Evolutionary conservation across 2,329 filamentous ascomycete species (phyloP).

Genomic region (Alternaria gansuensis): DNA sequence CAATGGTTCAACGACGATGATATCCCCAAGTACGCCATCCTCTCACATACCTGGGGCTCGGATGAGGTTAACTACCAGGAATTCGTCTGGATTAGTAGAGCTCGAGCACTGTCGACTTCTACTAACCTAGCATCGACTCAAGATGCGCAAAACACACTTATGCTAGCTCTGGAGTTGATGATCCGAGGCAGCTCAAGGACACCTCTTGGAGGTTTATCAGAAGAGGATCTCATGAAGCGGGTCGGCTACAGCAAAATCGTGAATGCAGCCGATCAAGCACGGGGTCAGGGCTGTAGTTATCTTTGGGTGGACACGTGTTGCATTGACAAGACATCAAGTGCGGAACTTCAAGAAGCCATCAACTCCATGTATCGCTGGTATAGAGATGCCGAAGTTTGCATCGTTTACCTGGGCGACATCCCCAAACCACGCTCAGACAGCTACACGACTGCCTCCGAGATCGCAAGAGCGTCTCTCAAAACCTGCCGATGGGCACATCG

Average conservation of each 20-base stretch:
- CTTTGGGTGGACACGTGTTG: slow-evolving; percentile 42
- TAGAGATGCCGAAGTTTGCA: slow-evolving; percentile 30
- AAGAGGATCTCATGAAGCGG: slow-evolving; percentile 29
- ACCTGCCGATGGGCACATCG: slow-evolving; percentile 37
- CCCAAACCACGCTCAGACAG: slow-evolving; percentile 10
- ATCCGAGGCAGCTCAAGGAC: slow-evolving; percentile 23
- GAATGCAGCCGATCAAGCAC: slow-evolving; percentile 26
- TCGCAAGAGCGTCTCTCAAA: slow-evolving; percentile 27
- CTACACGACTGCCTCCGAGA: slow-evolving; percentile 25
- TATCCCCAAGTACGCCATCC: slow-evolving; percentile 35
- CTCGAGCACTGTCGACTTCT: slow-evolving; percentile 21
- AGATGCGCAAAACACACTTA: slow-evolving; percentile 23
- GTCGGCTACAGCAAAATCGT: slow-evolving; percentile 33
- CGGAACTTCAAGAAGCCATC: slow-evolving; percentile 38
- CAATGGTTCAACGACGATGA: slow-evolving; percentile 34
- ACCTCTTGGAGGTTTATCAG: slow-evolving; percentile 16
- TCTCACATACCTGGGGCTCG: slow-evolving; percentile 35
- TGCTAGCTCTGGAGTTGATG: slow-evolving; percentile 35
- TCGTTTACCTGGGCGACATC: slow-evolving; percentile 34
- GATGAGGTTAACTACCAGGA: slow-evolving; percentile 33
- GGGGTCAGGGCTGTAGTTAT: slow-evolving; percentile 22
- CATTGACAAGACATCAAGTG: slow-evolving; percentile 37
- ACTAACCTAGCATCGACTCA: slow-evolving; percentile 10
- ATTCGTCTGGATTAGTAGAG: slow-evolving; percentile 29
- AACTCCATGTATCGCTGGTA: slow-evolving; percentile 44